These are phyloP conservation scores for Pichia sp. DNA, from an alignment of 1,139 yeast genomes.

Conservation along the genomic window DNA sequence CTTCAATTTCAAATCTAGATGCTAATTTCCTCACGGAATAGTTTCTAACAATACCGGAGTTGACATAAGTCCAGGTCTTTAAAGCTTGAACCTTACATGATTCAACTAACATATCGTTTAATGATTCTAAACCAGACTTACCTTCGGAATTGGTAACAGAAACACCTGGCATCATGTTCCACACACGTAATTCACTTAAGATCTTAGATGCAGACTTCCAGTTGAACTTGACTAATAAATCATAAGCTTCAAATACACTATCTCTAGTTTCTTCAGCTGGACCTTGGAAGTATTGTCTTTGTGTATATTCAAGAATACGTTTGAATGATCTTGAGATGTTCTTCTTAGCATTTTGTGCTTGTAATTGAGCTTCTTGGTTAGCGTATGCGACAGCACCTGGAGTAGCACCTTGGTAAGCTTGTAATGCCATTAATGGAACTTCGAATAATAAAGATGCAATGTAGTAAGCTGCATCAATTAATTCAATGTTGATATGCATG, in stretches of 20 bases:
- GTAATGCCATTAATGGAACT: conserved; percentile 75
- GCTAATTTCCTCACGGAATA: conserved; percentile 19
- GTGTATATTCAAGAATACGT: conserved; percentile 89
- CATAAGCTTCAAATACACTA: conserved; percentile 90
- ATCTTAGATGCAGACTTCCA: conserved; percentile 80
- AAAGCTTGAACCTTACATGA: conserved; percentile 54
- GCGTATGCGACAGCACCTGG: conserved; percentile 44
- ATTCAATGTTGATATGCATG: conserved; percentile 95
- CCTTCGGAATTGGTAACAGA: conserved; percentile 14
- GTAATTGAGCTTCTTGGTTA: conserved; percentile 33
- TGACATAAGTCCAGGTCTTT: conserved; percentile 21
- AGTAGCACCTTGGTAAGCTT: conserved; percentile 19
- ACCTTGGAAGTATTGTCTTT: conserved; percentile 93
- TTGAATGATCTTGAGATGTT: conserved; percentile 69
- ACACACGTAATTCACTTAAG: conserved; percentile 76
- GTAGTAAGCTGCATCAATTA: conserved; percentile 91
- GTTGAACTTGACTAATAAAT: conserved; percentile 84
- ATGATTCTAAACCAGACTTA: conserved; percentile 12
- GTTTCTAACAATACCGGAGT: conserved; percentile 18
- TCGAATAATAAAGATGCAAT: conserved; percentile 89
- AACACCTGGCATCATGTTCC: conserved; percentile 47
- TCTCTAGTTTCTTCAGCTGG: conserved; percentile 98
- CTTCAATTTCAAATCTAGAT: conserved; percentile 55
- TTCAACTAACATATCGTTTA: conserved; percentile 57
- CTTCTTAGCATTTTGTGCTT: conserved; percentile 33